Base-by-base conservation (phyloP, 139 green algal genomes). In the Volvox reticuliferus region DNA sequence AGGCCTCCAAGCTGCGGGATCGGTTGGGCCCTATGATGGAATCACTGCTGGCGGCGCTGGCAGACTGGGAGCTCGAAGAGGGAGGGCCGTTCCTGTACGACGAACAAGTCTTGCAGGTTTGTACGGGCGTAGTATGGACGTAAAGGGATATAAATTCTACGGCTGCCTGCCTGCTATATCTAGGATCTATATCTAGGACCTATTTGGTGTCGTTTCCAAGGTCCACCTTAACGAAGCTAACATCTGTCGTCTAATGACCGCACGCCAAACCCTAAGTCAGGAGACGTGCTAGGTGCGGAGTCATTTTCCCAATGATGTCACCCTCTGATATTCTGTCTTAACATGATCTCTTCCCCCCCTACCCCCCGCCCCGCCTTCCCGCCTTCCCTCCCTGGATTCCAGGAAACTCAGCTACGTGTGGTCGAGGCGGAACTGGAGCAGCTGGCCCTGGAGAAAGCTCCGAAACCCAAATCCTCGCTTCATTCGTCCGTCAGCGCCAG, bases 51-150 rank as follows among this genome's bases (percentile, higher is more conserved):
- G 13, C 24, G 12, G 63, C 77, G 61, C 89, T 95, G 35, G 90
- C 84, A 0, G 91, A 93, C 81, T 96, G 95, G 95, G 80, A 88
- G 35, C 65, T 93, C 30, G 79, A 77, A 30, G 92, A 96, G 90
- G 93, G 95, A 62, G 44, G 36, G 19, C 81, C 95, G 24, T 96
- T 96, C 91, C 68, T 91, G 50, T 95, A 95, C 87, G 92, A 95
- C 44, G 94, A 94, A 63, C 61, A 85, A 6, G 88, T 95, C 44
- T 24, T 90, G 71, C 69, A 89, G 82, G 82, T 88, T 16, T 28
- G 65, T 73, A 28, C 12, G 65, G 65, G 44, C 5, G 44, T 55
- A n/a, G n/a, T n/a, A n/a, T n/a, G n/a, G n/a, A 55, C 44, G 44
- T 5, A 55, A 55, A 9, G 44, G 44, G 44, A 9, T 55, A 55